A percentile compares a stretch with the other conserved stretches of the same genome.
Conservation (phyloP, 73 alveolate genomes). For the Tetrahymena thermophila region DNA sequence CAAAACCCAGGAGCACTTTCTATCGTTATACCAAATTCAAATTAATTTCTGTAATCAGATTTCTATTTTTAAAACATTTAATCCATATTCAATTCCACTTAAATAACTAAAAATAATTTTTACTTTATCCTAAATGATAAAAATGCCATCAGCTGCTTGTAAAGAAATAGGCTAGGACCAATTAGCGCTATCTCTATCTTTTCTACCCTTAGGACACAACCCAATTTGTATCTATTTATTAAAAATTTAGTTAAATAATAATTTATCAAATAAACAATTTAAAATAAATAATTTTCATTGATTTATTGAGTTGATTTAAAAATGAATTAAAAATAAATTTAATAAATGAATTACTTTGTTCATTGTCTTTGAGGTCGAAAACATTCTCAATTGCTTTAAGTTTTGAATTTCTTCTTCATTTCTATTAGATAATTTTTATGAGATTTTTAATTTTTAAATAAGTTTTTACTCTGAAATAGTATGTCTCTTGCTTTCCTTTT, state of each 20-base stretch:
- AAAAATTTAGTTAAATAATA: too few relatives aligned
- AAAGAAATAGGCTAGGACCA: conserved; percentile 33
- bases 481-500: background rate
- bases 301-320: too few relatives aligned
- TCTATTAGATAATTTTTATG: background rate
- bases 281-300: too few relatives aligned
- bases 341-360: background rate
- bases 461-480: background rate
- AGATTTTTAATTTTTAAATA: too few relatives aligned
- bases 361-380: background rate
- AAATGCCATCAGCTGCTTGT: conserved; percentile 12
- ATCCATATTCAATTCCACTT: background rate
- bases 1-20: conserved; percentile 41
- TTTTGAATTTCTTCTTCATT: background rate
- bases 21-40: conserved; percentile 30
- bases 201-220: background rate
- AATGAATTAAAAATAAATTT: too few relatives aligned
- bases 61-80: background rate
- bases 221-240: background rate
- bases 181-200: background rate
- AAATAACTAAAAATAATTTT: background rate
- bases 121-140: conserved; percentile 11
- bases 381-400: background rate
- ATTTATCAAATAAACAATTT: too few relatives aligned
- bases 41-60: conserved; percentile 18